Conservation (phyloP, 805 yeast species). For the Maudiozyma bulderi region DNA sequence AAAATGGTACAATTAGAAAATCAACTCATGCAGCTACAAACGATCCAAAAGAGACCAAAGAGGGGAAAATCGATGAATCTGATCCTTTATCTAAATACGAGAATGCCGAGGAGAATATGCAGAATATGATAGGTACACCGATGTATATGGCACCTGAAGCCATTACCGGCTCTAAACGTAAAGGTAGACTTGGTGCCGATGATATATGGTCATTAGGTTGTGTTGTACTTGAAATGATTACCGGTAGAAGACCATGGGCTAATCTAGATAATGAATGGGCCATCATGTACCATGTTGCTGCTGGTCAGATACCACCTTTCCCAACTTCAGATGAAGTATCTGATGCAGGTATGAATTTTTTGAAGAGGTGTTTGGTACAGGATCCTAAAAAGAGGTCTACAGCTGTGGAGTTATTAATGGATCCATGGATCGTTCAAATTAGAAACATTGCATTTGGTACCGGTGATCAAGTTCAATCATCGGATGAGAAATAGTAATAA, state of each 20-base stretch:
- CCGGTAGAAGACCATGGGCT: conserved; percentile 97
- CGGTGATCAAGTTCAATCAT: neutral
- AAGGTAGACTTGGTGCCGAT: conserved; percentile 33
- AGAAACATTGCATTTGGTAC: conserved; percentile 55
- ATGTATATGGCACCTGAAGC: conserved; percentile 99
- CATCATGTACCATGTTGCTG: conserved; percentile 95
- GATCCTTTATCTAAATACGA: neutral
- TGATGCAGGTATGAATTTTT: conserved; percentile 63
- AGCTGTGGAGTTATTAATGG: conserved; percentile 76
- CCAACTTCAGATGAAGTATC: conserved; percentile 76
- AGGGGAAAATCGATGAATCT: neutral
- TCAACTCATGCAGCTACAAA: neutral
- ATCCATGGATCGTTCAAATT: conserved; percentile 81
- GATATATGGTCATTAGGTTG: conserved; percentile 98
- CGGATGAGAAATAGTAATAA: neutral
- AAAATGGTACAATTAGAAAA: conserved; percentile 34
- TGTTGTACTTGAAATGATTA: conserved; percentile 91
- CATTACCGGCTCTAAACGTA: conserved; percentile 59
- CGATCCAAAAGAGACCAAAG: neutral
- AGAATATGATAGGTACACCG: conserved; percentile 74
- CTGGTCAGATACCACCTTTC: conserved; percentile 81
- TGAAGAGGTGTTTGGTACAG: conserved; percentile 68
- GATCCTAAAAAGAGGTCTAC: conserved; percentile 74
- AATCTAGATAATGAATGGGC: conserved; percentile 96
- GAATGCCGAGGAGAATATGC: conserved; percentile 2